Conservation (phyloP, 495 filamentous ascomycete species). For the Bacidia gigantensis region DNA sequence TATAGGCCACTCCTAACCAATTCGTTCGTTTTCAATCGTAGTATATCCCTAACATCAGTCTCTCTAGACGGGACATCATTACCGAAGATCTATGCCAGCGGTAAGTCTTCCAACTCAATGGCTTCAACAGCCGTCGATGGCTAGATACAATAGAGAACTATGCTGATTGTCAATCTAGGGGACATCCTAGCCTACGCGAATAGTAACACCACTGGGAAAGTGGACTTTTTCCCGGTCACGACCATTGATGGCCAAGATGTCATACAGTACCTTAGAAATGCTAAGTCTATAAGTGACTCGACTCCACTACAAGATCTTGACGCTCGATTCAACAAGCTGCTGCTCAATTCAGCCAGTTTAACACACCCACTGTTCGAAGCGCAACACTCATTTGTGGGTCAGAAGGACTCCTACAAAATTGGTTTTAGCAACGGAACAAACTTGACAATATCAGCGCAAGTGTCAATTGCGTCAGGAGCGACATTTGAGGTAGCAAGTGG, state of each 20-base stretch:
- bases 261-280: conserved; percentile 13
- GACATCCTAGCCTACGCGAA: conserved; percentile 12
- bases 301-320: conserved; percentile 25
- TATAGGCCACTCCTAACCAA: neutral
- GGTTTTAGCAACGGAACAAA: neutral
- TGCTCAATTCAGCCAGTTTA: neutral
- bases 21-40: neutral
- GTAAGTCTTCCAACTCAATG: neutral
- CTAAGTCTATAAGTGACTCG: neutral
- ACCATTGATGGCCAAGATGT: conserved; percentile 26
- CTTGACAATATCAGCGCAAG: neutral
- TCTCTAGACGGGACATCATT: conserved; percentile 26
- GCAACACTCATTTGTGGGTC: neutral
- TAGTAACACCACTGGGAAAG: conserved; percentile 7
- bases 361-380: neutral
- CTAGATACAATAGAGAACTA: conserved; percentile 10
- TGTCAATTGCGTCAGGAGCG: conserved; percentile 6
- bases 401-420: neutral
- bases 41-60: conserved; percentile 24
- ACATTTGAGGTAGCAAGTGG: neutral
- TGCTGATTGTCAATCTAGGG: neutral
- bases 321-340: conserved; percentile 22
- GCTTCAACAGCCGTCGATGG: neutral
- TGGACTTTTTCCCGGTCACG: conserved; percentile 20
- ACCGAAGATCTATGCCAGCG: conserved; percentile 1